Percentiles rank a stretch among this genome's conserved stretches.
Conservation (phyloP, 805 yeast species). For the Myxozyma kluyveri region DNA sequence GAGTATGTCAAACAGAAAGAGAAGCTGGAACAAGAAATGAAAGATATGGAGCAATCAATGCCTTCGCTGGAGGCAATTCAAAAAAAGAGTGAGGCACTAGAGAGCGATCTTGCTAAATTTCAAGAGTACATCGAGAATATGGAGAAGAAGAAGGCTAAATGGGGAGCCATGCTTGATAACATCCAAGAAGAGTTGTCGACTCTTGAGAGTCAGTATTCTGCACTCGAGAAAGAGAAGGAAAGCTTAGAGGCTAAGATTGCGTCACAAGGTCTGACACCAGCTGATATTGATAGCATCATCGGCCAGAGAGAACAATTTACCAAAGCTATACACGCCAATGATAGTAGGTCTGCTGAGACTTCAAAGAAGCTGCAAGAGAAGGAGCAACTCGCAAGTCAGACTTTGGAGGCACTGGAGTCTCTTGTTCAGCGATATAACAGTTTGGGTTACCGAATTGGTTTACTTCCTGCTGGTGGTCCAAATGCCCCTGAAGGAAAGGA, state of each 20-base stretch:
- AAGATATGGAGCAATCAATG: constrained; percentile 46
- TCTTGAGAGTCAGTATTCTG: constrained; percentile 37
- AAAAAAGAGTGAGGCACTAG: constrained; percentile 60
- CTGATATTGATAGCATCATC: constrained; percentile 61
- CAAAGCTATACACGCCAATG: constrained; percentile 50
- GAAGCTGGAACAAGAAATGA: constrained; percentile 42
- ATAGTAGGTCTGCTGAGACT: constrained; percentile 47
- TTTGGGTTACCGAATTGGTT: constrained; percentile 49
- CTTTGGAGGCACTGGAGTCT: constrained; percentile 51
- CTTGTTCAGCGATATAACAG: constrained; percentile 58
- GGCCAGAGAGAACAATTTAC: constrained; percentile 59
- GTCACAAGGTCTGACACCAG: constrained; percentile 57
- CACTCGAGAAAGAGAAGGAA: constrained; percentile 16
- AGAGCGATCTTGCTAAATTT: constrained; percentile 67
- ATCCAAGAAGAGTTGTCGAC: constrained; percentile 53
- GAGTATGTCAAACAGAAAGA: constrained; percentile 45
- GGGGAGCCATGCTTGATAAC: constrained; percentile 60
- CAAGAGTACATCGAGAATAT: constrained; percentile 67
- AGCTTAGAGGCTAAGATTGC: constrained; percentile 44
- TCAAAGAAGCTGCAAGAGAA: constrained; percentile 49
- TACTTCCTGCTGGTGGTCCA: constrained; percentile 34
- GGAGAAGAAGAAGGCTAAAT: constrained; percentile 57
- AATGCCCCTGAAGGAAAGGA: constrained; percentile 28
- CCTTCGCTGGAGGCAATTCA: constrained; percentile 51
- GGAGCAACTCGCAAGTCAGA: constrained; percentile 50